Percentiles rank a stretch among this genome's conserved stretches.
Evolutionary conservation across 768 basidiomycete genomes (phyloP).

Genomic region (Mycena olivaceomarginata): DNA sequence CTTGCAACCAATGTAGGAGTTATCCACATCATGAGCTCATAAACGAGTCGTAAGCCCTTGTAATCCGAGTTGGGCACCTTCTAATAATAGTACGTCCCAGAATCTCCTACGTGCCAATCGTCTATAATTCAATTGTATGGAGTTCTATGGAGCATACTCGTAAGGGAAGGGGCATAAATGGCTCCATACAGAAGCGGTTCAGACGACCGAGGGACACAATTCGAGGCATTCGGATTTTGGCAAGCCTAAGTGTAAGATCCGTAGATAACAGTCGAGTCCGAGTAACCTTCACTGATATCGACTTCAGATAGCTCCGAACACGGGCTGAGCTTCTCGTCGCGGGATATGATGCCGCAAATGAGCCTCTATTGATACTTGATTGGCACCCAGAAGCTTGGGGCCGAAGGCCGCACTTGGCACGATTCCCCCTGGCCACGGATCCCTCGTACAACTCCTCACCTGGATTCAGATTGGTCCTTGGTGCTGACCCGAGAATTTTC

Average conservation of each 20-base stretch:
- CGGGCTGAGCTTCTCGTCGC: neutral
- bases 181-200: neutral
- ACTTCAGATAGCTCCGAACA: constrained; percentile 1
- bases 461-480: neutral
- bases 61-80: too few relatives aligned
- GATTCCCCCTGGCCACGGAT: neutral
- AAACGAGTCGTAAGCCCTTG: too few relatives aligned
- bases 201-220: neutral
- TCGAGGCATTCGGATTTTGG: neutral
- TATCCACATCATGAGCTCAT: too few relatives aligned
- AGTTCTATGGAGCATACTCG: too few relatives aligned
- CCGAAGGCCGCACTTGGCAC: neutral
- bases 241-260: constrained; percentile 6
- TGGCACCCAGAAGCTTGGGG: constrained; percentile 4
- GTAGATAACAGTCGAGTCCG: neutral
- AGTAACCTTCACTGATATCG: neutral
- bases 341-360: constrained; percentile 11
- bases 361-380: constrained; percentile 15
- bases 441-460: neutral
- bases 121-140: too few relatives aligned
- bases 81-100: too few relatives aligned
- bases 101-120: too few relatives aligned
- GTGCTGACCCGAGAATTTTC: neutral
- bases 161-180: too few relatives aligned
- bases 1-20: too few relatives aligned